Evolutionary conservation across 1,284 basidiomycete species (phyloP), one percentile per base, ranked within the genome.

Genomic region (Mycena citricolor): DNA sequence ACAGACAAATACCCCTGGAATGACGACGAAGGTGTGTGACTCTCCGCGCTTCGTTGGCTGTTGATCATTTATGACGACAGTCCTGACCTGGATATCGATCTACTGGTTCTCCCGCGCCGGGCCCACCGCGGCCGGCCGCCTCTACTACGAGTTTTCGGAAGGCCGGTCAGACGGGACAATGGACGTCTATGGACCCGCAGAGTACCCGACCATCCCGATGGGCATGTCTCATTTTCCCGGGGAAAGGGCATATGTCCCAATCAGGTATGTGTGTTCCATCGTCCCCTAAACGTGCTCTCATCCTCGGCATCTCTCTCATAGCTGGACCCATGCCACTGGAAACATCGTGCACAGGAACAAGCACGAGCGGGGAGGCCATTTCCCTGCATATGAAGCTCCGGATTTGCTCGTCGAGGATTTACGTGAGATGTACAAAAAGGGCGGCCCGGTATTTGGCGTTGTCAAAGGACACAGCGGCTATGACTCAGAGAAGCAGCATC

Each of bases 211-310:
- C 1, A 63, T 77, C 14, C 78, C 76, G 0, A 55, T 70, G 35
- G 79, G 78, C 1, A 45, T 70, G 14, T 74, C 75, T 1, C 66
- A 61, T 53, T 80, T 81, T 54, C 74, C 77, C 0, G 66, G 66
- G 39, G 76, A 79, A 25, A 2, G 74, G 0, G 1, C 59, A 0
- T 22, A 52, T 2, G 19, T 62, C 0, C 77, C 76, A 1, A 61
- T 53, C 46, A 54, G 58, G 73, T 74, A 32, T 40, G 71, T n/a
- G 57, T 7, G 7, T 31, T 36, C 44, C n/a, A n/a, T n/a, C 8
- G 61, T 63, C 51, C 58, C 59, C 22, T 56, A 56, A 41, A 61
- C n/a, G n/a, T n/a, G n/a, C n/a, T n/a, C n/a, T n/a, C n/a, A n/a
- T n/a, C n/a, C n/a, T 8, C 10, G 20, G 14, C 4, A 50, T 61